Evolutionary conservation across 305 asterid genomes (phyloP).

Genomic region (Solanum aculeatissimum): DNA sequence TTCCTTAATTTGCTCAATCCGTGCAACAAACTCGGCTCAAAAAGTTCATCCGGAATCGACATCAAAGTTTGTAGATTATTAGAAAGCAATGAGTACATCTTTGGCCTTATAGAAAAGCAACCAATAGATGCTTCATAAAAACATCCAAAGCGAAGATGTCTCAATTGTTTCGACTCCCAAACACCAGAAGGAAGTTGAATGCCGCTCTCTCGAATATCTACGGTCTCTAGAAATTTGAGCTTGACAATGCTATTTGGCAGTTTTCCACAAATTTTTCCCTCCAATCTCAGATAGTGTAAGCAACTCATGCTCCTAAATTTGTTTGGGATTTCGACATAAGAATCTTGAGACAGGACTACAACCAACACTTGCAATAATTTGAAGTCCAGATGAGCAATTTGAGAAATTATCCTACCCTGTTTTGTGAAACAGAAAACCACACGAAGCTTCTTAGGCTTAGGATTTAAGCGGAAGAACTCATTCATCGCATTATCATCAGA

Average conservation of each 20-base stretch:
- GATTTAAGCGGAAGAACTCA: neutral
- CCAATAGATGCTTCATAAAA: neutral
- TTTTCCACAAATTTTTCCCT: neutral
- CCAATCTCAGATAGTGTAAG: neutral
- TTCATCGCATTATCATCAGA: neutral
- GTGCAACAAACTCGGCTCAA: no score
- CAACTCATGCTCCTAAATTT: neutral
- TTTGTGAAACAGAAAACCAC: neutral
- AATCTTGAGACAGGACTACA: neutral
- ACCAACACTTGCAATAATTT: neutral
- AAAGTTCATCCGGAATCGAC: neutral
- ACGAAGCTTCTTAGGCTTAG: neutral
- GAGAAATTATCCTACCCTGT: neutral
- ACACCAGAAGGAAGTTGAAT: neutral
- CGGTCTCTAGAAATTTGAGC: neutral
- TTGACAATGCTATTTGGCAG: neutral
- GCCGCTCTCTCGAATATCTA: neutral
- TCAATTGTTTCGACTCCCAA: neutral
- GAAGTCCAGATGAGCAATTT: neutral
- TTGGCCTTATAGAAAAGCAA: neutral
- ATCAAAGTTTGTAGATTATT: neutral
- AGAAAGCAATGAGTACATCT: neutral
- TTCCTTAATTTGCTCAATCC: no score
- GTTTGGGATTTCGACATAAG: neutral
- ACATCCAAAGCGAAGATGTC: neutral